These are phyloP conservation scores for Pseudocercospora pini-densiflorae DNA, from an alignment of 2,329 filamentous ascomycete genomes.

Conservation along the genomic window DNA sequence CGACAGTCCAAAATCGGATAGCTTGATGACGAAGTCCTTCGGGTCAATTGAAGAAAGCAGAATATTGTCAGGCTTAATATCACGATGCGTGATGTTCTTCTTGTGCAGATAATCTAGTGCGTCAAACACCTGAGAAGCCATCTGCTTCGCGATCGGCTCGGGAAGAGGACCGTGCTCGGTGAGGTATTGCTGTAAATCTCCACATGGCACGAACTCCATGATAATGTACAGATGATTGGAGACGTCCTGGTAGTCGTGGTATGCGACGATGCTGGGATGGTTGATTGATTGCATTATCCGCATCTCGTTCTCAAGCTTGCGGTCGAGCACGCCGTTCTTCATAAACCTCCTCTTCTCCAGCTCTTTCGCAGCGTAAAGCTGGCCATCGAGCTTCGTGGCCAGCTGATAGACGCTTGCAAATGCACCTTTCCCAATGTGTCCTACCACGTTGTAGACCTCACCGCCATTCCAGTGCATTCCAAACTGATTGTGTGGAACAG, in stretches of 20 bases:
- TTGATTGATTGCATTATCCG: conserved; percentile 86
- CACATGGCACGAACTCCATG: conserved; percentile 88
- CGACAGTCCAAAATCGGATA: conserved; percentile 95
- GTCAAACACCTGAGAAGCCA: conserved; percentile 76
- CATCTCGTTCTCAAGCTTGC: conserved; percentile 96
- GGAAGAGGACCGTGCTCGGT: conserved; percentile 63
- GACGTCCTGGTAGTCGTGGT: conserved; percentile 85
- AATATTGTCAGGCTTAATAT: conserved; percentile 98
- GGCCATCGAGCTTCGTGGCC: conserved; percentile 81
- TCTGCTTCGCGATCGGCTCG: conserved; percentile 70
- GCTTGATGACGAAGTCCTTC: conserved; percentile 71
- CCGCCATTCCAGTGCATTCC: conserved; percentile 83
- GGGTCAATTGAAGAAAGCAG: conserved; percentile 75
- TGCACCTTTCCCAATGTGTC: conserved; percentile 85
- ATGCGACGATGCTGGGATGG: conserved; percentile 90
- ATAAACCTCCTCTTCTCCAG: conserved; percentile 91
- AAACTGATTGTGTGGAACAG: conserved; percentile 47
- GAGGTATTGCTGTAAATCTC: conserved; percentile 80
- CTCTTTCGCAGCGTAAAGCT: conserved; percentile 89
- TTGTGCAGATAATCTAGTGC: conserved; percentile 86
- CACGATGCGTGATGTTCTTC: conserved; percentile 92
- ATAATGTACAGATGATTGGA: conserved; percentile 86
- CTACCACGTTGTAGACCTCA: conserved; percentile 79
- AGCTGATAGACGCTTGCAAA: conserved; percentile 94
- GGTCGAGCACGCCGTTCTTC: conserved; percentile 86